A percentile compares a stretch with the other conserved stretches of the same genome.
Conservation (phyloP, 1,284 basidiomycete genomes). For the Ceratobasidium sp. region DNA sequence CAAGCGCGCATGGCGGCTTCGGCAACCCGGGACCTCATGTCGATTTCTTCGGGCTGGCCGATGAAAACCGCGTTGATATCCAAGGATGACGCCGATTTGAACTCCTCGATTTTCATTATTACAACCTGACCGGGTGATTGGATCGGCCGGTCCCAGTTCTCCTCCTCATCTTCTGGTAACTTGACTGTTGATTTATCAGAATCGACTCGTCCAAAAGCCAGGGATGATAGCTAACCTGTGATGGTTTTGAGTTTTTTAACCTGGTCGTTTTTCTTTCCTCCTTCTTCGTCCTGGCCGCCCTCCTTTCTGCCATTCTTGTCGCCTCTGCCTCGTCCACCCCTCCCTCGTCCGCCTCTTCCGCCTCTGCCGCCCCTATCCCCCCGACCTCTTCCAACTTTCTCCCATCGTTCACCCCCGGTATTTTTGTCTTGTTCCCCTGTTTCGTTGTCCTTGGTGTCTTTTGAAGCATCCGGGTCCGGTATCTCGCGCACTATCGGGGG, state of each 20-base stretch:
- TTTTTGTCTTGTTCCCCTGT: not conserved
- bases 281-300: too few species aligned
- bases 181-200: not conserved
- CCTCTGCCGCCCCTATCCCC: too few species aligned
- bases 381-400: not conserved
- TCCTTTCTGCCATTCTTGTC: too few species aligned
- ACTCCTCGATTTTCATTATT: slow-evolving; percentile 1
- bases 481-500: not conserved
- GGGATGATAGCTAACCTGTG: too few species aligned
- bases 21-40: slow-evolving; percentile 4
- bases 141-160: slow-evolving; percentile 16
- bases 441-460: not conserved
- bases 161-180: slow-evolving; percentile 7
- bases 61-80: slow-evolving; percentile 1
- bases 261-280: too few species aligned
- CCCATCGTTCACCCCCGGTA: not conserved
- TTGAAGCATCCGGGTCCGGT: not conserved
- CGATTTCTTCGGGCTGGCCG: not conserved
- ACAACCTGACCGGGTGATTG: slow-evolving; percentile 5
- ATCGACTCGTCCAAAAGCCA: too few species aligned
- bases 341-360: too few species aligned
- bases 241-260: too few species aligned
- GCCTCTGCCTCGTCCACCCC: too few species aligned
- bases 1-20: slow-evolving; percentile 27
- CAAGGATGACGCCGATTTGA: not conserved